Conservation (phyloP, 495 filamentous ascomycete genomes). For the Penicillium paxilli region DNA sequence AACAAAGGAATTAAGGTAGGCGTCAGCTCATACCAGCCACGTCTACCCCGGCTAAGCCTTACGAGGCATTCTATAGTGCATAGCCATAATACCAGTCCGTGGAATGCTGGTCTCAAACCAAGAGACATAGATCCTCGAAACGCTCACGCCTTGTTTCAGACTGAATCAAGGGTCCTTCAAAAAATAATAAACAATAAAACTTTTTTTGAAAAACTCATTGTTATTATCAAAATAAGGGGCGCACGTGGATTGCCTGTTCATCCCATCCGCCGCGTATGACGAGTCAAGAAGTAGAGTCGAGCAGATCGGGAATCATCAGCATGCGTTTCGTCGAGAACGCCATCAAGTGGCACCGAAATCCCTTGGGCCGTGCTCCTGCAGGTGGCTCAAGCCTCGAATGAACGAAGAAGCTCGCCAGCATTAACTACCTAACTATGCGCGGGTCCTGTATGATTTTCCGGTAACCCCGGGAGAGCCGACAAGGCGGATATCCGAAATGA, state of each 20-base stretch:
- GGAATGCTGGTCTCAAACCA: constrained; percentile 17
- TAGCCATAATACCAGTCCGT: constrained; percentile 8
- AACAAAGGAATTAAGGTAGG: not conserved
- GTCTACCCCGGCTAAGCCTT: constrained; percentile 7
- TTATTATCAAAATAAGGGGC: constrained; percentile 16
- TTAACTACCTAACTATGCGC: not conserved
- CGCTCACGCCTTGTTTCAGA: constrained; percentile 16
- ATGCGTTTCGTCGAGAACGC: not conserved
- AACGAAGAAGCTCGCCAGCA: not conserved
- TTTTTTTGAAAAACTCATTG: no score
- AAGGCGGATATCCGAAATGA: constrained; percentile 1
- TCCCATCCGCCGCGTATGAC: constrained; percentile 12
- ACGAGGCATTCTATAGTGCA: constrained; percentile 13
- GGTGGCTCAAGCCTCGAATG: not conserved
- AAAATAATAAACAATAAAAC: not conserved
- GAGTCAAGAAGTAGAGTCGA: constrained; percentile 7
- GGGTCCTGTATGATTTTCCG: not conserved
- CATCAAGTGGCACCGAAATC: constrained; percentile 1
- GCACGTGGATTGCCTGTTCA: constrained; percentile 15
- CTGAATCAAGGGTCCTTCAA: constrained; percentile 5
- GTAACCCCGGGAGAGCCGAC: not conserved
- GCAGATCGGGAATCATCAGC: constrained; percentile 7
- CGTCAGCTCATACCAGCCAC: constrained; percentile 21
- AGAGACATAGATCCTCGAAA: constrained; percentile 8
- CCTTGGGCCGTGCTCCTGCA: constrained; percentile 1